Base-by-base conservation (phyloP, 441 rosid species). In the Hypseocharis bilobata region DNA sequence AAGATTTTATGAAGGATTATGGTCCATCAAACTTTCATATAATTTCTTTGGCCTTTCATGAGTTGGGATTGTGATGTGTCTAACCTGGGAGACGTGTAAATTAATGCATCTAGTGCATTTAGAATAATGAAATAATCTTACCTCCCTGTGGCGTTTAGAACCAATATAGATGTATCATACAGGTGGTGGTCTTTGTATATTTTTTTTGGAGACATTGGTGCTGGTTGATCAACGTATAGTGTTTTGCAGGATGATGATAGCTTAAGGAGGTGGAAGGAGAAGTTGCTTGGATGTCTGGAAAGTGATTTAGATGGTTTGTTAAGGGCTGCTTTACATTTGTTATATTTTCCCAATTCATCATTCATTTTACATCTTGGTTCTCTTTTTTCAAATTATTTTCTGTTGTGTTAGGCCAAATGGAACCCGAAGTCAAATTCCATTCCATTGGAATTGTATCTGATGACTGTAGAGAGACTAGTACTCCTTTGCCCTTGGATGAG, bases 191-290 rank as follows among this genome's bases (percentile, higher is more conserved):
- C 0, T 16, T 47, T 47, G 54, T 47, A 16, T 16, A 17, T 16
- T 47, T 8, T 3, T 30, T 30, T 30, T 30, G 0, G 36, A 30
- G 6, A 30, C 36, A 4, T 47, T 5, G 54, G 54, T 16, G 54
- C 54, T 47, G 17, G 54, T 17, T 16, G 20, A 7, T 40, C n/a
- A n/a, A n/a, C n/a, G n/a, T 40, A 45, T 47, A 6, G 54, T 47
- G 32, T 28, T 10, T 70, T 78, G 66, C 80, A 84, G 86, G 86
- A 84, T 44, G 88, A 84, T 75, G 83, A 80, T n/a, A 84, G 88
- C 79, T 73, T 84, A 60, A 82, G 80, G 65, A 78, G 86, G 67
- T 84, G 88, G 86, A 84, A 84, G 59, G 84, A 82, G 74, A 71
- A 84, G 79, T 76, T 84, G 51, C 84, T 84, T 61, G 88, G 86